Evolutionary conservation across 441 rosid genomes (phyloP), one percentile per base, ranked within the genome.

Genomic region (Erodium texanum): DNA sequence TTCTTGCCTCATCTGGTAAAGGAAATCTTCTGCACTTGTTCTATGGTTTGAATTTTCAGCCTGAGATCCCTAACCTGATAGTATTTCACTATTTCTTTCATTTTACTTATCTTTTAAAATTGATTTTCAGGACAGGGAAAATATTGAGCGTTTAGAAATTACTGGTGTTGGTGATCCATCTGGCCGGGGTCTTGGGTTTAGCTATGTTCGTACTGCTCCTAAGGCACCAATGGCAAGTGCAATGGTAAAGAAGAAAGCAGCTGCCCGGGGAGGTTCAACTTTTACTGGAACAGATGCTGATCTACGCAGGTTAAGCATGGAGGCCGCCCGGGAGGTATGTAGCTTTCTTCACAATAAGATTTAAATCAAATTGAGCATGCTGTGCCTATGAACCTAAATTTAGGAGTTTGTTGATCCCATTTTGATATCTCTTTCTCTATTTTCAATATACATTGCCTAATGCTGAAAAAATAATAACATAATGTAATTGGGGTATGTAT

Each of bases 151-250:
- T 59, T 82, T 95, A 71, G 98, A 95, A 83, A 95, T 95, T 66
- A 90, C 97, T 65, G 99, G 99, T 80, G 98, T 95, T 73, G 98
- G 99, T 9, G 99, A 92, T 81, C 99, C 99, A 58, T 90, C 99
- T 68, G 99, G 98, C 54, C 85, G 98, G 71, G 98, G 99, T 68
- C 86, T 92, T 67, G 99, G 99, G 73, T 92, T 95, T 78, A 95
- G 99, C 81, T 95, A 87, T 74, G 99, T 95, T 19, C 90, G 92
- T 74, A 84, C 87, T 66, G 83, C 88, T 81, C 93, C 95, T 56
- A 95, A 92, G 82, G 92, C 96, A 72, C 90, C 97, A 58, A 67
- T 90, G 84, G 85, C 94, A 36, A 92, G 85, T 70, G 88, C 97
- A 71, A 68, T 82, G 79, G 72, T 78, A 65, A 95, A 89, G 79